Evolutionary conservation across 176 grass and related monocot genomes (phyloP).

Genomic region (Aegilops umbellulata): DNA sequence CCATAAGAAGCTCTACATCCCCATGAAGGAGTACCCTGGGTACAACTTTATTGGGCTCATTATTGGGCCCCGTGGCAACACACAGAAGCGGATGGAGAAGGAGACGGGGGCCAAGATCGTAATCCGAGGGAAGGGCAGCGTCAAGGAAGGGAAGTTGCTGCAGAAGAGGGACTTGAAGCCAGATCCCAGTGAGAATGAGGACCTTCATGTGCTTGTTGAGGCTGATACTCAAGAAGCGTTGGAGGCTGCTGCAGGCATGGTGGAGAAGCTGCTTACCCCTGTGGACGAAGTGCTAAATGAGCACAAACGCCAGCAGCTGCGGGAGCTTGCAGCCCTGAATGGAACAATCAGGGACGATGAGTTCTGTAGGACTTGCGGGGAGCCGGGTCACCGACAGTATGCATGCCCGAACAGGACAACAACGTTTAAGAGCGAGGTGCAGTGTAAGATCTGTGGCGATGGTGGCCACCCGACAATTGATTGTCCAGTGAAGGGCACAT

Average conservation of each 20-base stretch:
- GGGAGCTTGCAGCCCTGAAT: slow-evolving; percentile 81
- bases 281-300: slow-evolving; percentile 96
- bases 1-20: slow-evolving; percentile 97
- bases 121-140: slow-evolving; percentile 89
- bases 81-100: slow-evolving; percentile 98
- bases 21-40: slow-evolving; percentile 91
- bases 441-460: slow-evolving; percentile 93
- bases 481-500: slow-evolving; percentile 82
- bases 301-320: slow-evolving; percentile 96
- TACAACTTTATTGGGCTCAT: slow-evolving; percentile 97
- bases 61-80: slow-evolving; percentile 83
- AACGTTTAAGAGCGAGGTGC: slow-evolving; percentile 89
- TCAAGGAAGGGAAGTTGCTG: slow-evolving; percentile 89
- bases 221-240: slow-evolving; percentile 79
- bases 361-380: slow-evolving; percentile 86
- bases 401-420: slow-evolving; percentile 63
- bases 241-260: slow-evolving; percentile 85
- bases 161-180: slow-evolving; percentile 94
- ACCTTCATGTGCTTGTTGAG: slow-evolving; percentile 93
- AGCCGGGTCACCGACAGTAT: slow-evolving; percentile 85
- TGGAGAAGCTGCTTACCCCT: slow-evolving; percentile 91
- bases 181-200: slow-evolving; percentile 91
- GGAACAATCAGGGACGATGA: slow-evolving; percentile 97
- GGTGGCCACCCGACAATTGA: slow-evolving; percentile 96
- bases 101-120: slow-evolving; percentile 97